Percentiles rank a stretch among this genome's conserved stretches.
Evolutionary conservation across 2,329 filamentous ascomycete genomes (phyloP).

Genomic region (Tolypocladium tropicale): DNA sequence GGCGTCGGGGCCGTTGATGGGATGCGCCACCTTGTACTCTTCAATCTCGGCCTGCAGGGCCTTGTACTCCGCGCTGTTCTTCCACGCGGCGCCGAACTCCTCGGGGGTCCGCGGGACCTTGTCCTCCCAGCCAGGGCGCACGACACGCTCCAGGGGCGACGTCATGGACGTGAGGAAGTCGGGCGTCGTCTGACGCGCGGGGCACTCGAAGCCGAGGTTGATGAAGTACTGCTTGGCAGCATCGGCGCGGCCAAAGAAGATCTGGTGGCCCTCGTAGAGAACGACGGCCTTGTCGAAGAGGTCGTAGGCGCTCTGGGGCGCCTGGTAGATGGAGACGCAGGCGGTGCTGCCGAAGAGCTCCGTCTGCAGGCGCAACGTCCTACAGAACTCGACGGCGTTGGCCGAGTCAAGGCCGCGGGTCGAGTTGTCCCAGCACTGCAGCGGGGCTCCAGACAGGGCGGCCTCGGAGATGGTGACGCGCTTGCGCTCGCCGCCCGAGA

Average conservation of each 20-base stretch:
- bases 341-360: constrained; percentile 58
- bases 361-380: constrained; percentile 56
- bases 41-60: constrained; percentile 44
- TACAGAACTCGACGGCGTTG: constrained; percentile 67
- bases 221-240: constrained; percentile 56
- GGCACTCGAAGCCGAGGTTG: constrained; percentile 56
- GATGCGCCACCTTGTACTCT: constrained; percentile 41
- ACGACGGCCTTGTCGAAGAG: constrained; percentile 49
- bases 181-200: constrained; percentile 55
- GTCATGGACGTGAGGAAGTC: constrained; percentile 68
- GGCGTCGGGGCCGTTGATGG: constrained; percentile 45
- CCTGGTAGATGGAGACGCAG: constrained; percentile 65
- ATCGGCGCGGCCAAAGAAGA: constrained; percentile 51
- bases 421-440: constrained; percentile 63
- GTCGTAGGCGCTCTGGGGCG: constrained; percentile 55
- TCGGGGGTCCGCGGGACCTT: constrained; percentile 49
- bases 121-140: constrained; percentile 45
- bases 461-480: constrained; percentile 55
- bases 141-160: constrained; percentile 42
- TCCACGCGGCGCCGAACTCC: constrained; percentile 51
- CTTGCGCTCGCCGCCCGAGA: constrained; percentile 64
- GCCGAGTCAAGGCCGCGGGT: constrained; percentile 66
- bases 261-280: constrained; percentile 50
- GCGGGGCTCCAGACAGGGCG: constrained; percentile 44
- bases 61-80: constrained; percentile 39